Base-by-base conservation (phyloP, 1,284 basidiomycete species). In the Sphagnurus paluster region DNA sequence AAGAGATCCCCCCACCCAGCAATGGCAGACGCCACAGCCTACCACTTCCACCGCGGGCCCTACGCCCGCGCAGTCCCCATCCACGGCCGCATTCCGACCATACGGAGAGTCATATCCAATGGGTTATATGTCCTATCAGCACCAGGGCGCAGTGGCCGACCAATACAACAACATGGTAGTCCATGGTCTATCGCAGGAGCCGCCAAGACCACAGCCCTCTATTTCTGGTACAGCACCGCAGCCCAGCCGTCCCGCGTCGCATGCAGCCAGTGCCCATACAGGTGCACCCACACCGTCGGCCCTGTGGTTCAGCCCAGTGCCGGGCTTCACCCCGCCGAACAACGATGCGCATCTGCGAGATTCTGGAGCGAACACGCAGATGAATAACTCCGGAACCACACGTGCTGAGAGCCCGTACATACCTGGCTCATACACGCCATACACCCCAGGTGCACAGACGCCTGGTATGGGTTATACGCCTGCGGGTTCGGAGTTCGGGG, bases 121-220 rank as follows among this genome's bases (percentile, higher is more conserved):
- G 16, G 56, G 56, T 13, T 57, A 53, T 36, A 51, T 57, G 19
- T 39, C 44, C 21, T 42, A 44, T 29, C 35, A 45, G n/a, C 42
- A 53, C 16, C 43, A 52, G 9, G 45, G 17, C 16, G 38, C 46
- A 4, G 46, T 39, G 25, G 45, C 44, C 5, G 48, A 42, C 14
- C 48, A 49, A 10, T 53, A 47, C 21, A 30, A 33, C 28, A 48
- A 32, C 11, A 33, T 47, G 14, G 26, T 48, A 2, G 29, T 49
- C 13, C 45, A 29, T 24, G 25, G 24, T 32, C 28, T 37, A 21
- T 38, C 34, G 19, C 39, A 42, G 14, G 21, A 19, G 6, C 32
- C 28, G 11, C 8, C 28, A 28, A 14, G 17, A 25, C 25, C 30
- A 6, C 5, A 32, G 24, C 30, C 42, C 11, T 37, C 42, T 9